Conservation (phyloP, 2,329 filamentous ascomycete species). For the Blumeriella jaapii region DNA sequence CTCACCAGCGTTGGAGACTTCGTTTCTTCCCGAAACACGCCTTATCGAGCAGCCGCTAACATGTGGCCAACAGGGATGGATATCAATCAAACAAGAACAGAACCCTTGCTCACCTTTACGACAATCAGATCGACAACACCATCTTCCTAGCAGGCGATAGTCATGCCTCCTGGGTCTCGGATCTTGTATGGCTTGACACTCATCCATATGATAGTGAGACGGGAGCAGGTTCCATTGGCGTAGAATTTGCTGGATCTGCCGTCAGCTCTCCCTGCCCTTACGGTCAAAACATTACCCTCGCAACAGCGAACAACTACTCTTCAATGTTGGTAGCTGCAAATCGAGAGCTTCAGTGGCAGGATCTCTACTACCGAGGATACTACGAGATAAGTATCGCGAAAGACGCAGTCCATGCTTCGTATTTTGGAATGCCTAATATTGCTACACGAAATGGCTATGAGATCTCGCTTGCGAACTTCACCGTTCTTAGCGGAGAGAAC, state of each 20-base stretch:
- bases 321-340: conserved; percentile 39
- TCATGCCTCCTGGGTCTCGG: conserved; percentile 53
- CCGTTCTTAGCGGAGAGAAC: conserved; percentile 50
- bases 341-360: conserved; percentile 59
- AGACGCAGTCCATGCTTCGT: conserved; percentile 48
- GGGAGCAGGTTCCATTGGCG: conserved; percentile 44
- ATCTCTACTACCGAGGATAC: conserved; percentile 64
- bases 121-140: conserved; percentile 60
- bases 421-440: conserved; percentile 52
- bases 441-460: conserved; percentile 50
- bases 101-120: conserved; percentile 50
- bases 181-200: conserved; percentile 46
- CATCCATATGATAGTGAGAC: conserved; percentile 41
- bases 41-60: no score
- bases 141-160: conserved; percentile 62
- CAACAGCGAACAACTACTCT: conserved; percentile 36
- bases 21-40: no score
- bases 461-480: conserved; percentile 58
- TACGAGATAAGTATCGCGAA: conserved; percentile 50
- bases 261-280: conserved; percentile 48
- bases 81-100: conserved; percentile 52
- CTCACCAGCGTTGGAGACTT: no score
- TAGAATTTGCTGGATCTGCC: conserved; percentile 56
- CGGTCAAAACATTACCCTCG: conserved; percentile 47
- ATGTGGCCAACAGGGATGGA: no score